Percentiles rank a stretch among this genome's conserved stretches.
phyloP scores from a whole-genome alignment of 1,284 basidiomycete species.

The Ganoderma resinaceum region DNA sequence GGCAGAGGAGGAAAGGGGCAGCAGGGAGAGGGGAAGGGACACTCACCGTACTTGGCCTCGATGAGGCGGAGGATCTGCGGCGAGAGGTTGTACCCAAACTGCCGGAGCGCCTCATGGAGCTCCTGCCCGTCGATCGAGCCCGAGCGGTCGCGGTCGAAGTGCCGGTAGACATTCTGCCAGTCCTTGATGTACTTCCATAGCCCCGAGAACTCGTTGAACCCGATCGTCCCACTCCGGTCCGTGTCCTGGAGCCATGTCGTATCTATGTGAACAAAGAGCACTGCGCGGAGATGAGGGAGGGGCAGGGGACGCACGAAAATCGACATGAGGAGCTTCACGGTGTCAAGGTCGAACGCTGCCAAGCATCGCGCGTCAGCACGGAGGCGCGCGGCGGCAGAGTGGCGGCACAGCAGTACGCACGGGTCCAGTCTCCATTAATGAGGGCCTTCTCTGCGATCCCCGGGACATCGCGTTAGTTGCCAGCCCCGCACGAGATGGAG shows the following conservation, averaged over 20 bases:
- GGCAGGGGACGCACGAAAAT: slow-evolving; percentile 66
- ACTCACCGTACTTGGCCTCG: slow-evolving; percentile 70
- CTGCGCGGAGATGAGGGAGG: neutral
- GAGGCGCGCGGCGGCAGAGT: neutral
- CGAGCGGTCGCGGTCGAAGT: slow-evolving; percentile 79
- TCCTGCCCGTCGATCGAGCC: slow-evolving; percentile 77
- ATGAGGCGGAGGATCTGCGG: slow-evolving; percentile 69
- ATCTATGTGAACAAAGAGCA: neutral
- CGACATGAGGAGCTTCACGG: slow-evolving; percentile 82
- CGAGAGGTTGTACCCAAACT: slow-evolving; percentile 77
- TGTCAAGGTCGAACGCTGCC: slow-evolving; percentile 81
- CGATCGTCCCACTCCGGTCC: slow-evolving; percentile 77
- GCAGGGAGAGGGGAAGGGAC: slow-evolving; percentile 4
- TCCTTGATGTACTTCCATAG: slow-evolving; percentile 87
- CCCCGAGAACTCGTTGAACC: slow-evolving; percentile 80
- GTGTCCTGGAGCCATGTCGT: slow-evolving; percentile 69
- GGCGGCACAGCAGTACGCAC: slow-evolving; percentile 43
- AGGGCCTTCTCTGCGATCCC: slow-evolving; percentile 63
- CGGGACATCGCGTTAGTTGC: neutral
- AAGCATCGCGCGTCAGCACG: neutral
- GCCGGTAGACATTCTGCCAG: slow-evolving; percentile 83
- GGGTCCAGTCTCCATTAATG: slow-evolving; percentile 82
- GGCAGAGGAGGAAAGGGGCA: neutral
- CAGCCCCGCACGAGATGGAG: neutral
- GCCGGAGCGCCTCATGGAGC: slow-evolving; percentile 66